Percentiles rank a stretch among this genome's conserved stretches.
Conservation (phyloP, 768 basidiomycete species). For the Hericium rajendrae region DNA sequence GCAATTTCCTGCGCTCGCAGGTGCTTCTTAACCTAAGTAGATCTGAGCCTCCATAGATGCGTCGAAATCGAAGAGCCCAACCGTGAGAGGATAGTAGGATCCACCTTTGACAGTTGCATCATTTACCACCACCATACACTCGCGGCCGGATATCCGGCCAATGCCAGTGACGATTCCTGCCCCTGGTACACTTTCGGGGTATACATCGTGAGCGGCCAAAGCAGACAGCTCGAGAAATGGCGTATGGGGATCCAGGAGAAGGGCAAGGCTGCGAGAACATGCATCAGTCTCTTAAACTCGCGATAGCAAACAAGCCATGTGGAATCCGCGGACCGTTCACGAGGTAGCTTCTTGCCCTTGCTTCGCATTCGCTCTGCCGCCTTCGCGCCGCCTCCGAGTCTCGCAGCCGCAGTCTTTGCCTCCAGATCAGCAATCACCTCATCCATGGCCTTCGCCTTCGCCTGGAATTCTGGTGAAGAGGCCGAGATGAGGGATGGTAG, state of each 20-base stretch:
- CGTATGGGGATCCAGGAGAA: slow-evolving; percentile 75
- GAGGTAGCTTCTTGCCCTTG: slow-evolving; percentile 74
- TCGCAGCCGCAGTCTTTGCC: slow-evolving; percentile 43
- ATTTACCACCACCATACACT: slow-evolving; percentile 89
- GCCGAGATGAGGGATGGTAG: slow-evolving; percentile 66
- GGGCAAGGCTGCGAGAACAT: slow-evolving; percentile 15
- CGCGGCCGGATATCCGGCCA: slow-evolving; percentile 61
- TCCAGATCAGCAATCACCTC: slow-evolving; percentile 56
- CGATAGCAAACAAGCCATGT: background rate
- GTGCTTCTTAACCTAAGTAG: slow-evolving; percentile 80
- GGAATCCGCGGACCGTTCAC: slow-evolving; percentile 55
- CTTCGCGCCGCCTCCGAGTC: slow-evolving; percentile 66
- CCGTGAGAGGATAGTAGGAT: slow-evolving; percentile 84
- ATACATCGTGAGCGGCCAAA: slow-evolving; percentile 82
- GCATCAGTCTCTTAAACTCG: background rate
- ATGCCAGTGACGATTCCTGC: slow-evolving; percentile 86
- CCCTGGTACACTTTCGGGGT: slow-evolving; percentile 70
- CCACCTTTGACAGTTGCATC: slow-evolving; percentile 93
- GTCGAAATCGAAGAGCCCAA: slow-evolving; percentile 18
- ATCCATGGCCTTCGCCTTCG: slow-evolving; percentile 62
- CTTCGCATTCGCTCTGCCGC: slow-evolving; percentile 65
- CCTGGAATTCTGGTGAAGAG: slow-evolving; percentile 59
- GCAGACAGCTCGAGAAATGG: slow-evolving; percentile 87
- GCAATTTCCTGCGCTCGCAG: slow-evolving; percentile 91
- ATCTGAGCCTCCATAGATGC: background rate